These are phyloP conservation scores for Cercospora sesami DNA, from an alignment of 2,329 filamentous ascomycete species.

Conservation along the genomic window DNA sequence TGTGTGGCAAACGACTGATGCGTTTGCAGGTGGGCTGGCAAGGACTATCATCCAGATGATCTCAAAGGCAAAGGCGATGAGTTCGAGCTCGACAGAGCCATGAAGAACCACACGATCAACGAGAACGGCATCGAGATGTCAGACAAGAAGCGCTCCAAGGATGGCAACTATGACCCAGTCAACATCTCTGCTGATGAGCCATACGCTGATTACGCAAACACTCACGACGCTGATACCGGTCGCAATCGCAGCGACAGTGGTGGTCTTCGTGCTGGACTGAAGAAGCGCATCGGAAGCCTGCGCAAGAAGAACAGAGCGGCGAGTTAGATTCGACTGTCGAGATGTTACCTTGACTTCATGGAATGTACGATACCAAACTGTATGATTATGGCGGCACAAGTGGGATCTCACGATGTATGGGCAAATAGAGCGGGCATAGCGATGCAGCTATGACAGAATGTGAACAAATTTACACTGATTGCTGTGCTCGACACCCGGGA, in stretches of 20 bases:
- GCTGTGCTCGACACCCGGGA: not conserved
- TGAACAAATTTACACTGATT: not conserved
- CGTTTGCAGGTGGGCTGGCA: conserved; percentile 1
- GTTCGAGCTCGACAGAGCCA: conserved; percentile 67
- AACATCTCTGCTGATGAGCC: conserved; percentile 38
- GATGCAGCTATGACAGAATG: conserved; percentile 8
- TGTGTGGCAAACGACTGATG: not conserved
- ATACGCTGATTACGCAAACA: conserved; percentile 36
- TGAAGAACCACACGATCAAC: conserved; percentile 59
- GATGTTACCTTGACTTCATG: not conserved
- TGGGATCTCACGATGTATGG: not conserved
- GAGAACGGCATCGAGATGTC: conserved; percentile 47
- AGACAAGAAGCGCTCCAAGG: conserved; percentile 42
- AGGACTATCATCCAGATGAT: conserved; percentile 70
- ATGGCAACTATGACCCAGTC: conserved; percentile 35
- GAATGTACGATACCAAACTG: conserved; percentile 12
- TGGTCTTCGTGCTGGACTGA: conserved; percentile 43
- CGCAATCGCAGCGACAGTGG: conserved; percentile 36
- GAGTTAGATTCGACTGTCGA: not conserved
- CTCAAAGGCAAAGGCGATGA: conserved; percentile 80
- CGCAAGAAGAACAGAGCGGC: conserved; percentile 37
- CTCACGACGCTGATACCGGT: conserved; percentile 28
- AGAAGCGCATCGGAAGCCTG: conserved; percentile 51
- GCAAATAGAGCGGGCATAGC: conserved; percentile 4
- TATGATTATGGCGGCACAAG: not conserved